Percentiles rank a stretch among this genome's conserved stretches.
These are phyloP conservation scores for Solanum gandarillasii DNA, from an alignment of 257 asterid species.

Conservation along the genomic window DNA sequence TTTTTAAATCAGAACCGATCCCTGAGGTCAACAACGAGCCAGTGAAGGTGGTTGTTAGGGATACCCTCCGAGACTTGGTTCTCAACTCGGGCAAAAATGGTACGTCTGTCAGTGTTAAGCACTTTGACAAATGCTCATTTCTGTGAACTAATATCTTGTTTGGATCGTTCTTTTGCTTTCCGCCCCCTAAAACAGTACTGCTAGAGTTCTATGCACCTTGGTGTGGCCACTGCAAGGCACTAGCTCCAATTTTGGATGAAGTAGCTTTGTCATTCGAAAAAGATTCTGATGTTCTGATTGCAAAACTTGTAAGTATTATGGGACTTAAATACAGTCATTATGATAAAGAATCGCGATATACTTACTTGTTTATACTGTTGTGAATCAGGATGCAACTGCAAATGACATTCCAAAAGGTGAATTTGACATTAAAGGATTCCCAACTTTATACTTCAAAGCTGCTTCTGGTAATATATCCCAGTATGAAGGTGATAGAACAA, in stretches of 20 bases:
- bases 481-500: conserved; percentile 58
- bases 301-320: conserved; percentile 42
- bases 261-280: conserved; percentile 52
- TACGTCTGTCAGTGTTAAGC: not conserved
- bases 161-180: not conserved
- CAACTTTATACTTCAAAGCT: conserved; percentile 69
- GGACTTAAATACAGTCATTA: not conserved
- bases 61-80: conserved; percentile 49
- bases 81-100: conserved; percentile 76
- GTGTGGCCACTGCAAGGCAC: conserved; percentile 80
- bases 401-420: conserved; percentile 51
- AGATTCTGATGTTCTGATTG: conserved; percentile 52
- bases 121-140: not conserved
- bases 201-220: conserved; percentile 81
- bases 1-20: conserved; percentile 56
- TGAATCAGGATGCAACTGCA: conserved; percentile 56
- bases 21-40: conserved; percentile 76
- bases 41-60: conserved; percentile 68
- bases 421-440: conserved; percentile 64
- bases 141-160: not conserved
- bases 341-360: not conserved
- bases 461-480: conserved; percentile 37
- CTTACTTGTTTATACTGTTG: not conserved
- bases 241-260: conserved; percentile 83
- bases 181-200: conserved; percentile 29